These are phyloP conservation scores for Cardiosporidium cionae DNA, from an alignment of 169 alveolate genomes.

Conservation along the genomic window DNA sequence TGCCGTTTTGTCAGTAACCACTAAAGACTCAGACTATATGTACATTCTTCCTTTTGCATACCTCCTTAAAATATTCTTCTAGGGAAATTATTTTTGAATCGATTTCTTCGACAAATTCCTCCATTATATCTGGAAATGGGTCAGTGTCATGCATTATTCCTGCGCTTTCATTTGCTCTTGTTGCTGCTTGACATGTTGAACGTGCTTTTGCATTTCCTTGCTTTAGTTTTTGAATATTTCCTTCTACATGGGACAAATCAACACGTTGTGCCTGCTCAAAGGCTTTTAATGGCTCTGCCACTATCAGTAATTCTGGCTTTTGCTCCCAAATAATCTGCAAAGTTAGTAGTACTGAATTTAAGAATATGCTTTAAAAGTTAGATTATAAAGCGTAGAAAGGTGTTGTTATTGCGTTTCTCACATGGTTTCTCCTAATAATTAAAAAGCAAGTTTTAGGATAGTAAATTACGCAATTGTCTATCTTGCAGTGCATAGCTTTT, in stretches of 20 bases:
- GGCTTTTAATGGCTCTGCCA: slow-evolving; percentile 25
- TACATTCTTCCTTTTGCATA: no score
- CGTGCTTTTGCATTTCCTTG: slow-evolving; percentile 20
- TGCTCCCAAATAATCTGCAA: slow-evolving; percentile 40
- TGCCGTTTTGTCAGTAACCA: no score
- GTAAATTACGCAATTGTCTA: no score
- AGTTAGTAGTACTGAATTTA: no score
- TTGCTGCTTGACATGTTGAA: slow-evolving; percentile 37
- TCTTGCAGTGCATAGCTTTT: no score
- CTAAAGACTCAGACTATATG: no score
- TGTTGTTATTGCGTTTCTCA: no score
- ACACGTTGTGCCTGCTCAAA: slow-evolving; percentile 38
- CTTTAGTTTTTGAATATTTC: slow-evolving; percentile 23
- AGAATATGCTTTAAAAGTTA: no score
- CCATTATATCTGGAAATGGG: slow-evolving; percentile 40
- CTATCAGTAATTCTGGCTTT: slow-evolving; percentile 30
- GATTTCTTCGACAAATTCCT: slow-evolving; percentile 34
- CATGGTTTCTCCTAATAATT: no score
- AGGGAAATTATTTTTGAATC: slow-evolving; percentile 38
- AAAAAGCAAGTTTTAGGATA: no score
- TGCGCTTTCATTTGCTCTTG: slow-evolving; percentile 38
- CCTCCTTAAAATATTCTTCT: slow-evolving; percentile 10
- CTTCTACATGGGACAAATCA: slow-evolving; percentile 38
- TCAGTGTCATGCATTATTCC: slow-evolving; percentile 47
- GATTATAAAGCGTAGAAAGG: no score